phyloP scores from a whole-genome alignment of 1,139 yeast species.

The Yamadazyma epiphylla region DNA sequence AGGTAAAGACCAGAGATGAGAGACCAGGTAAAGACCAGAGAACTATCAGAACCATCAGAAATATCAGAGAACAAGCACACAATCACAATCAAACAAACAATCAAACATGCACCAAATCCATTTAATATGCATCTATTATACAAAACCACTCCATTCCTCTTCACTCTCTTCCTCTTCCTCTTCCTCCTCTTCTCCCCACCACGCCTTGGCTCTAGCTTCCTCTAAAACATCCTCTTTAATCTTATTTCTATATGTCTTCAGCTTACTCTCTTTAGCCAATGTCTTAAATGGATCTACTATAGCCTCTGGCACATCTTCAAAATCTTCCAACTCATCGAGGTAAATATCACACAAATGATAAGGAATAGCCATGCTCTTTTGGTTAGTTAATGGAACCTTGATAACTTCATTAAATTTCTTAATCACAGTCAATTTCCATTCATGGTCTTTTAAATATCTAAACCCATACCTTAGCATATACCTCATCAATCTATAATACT shows the following conservation, averaged over 20 bases:
- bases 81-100: background rate
- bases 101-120: background rate
- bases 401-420: constrained; percentile 41
- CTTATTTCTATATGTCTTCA: constrained; percentile 64
- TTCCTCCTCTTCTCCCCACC: constrained; percentile 52
- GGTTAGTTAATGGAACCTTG: constrained; percentile 53
- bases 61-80: background rate
- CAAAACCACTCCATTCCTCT: constrained; percentile 31
- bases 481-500: constrained; percentile 77
- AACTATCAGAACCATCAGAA: constrained; percentile 1
- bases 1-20: background rate
- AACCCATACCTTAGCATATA: constrained; percentile 68
- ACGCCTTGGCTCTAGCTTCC: constrained; percentile 59
- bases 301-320: constrained; percentile 47
- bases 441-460: constrained; percentile 46
- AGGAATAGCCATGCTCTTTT: constrained; percentile 64
- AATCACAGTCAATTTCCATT: constrained; percentile 56
- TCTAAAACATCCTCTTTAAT: constrained; percentile 62
- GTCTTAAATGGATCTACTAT: constrained; percentile 58
- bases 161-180: constrained; percentile 21
- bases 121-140: constrained; percentile 1
- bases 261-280: constrained; percentile 46
- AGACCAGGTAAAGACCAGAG: background rate
- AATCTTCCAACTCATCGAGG: constrained; percentile 71
- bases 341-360: constrained; percentile 83